Evolutionary conservation across 192 early-diverging fungal species (phyloP).

Genomic region (Gryganskiella cystojenkinii): DNA sequence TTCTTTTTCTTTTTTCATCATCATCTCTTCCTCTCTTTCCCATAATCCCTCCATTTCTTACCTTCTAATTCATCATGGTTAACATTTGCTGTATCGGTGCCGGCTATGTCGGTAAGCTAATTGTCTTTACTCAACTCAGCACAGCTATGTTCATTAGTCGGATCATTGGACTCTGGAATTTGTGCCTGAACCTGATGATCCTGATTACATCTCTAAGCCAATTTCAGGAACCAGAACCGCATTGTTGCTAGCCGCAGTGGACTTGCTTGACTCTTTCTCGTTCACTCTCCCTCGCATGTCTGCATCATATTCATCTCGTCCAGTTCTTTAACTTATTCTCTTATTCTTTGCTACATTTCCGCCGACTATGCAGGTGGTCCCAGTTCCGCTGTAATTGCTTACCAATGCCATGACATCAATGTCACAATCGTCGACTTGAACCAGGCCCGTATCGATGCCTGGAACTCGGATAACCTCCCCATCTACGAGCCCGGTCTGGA

Average conservation of each 20-base stretch:
- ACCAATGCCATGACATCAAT: conserved; percentile 86
- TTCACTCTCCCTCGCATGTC: neutral
- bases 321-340: neutral
- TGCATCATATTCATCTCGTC: neutral
- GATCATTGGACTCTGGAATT: too few species aligned
- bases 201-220: too few species aligned
- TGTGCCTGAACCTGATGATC: too few species aligned
- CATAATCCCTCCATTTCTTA: neutral
- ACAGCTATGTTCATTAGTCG: neutral
- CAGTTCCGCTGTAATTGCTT: conserved; percentile 92
- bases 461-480: conserved; percentile 93
- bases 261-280: too few species aligned
- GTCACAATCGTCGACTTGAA: conserved; percentile 94
- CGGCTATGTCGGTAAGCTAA: conserved; percentile 89
- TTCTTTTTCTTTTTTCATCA: neutral
- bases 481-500: conserved; percentile 96
- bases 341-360: neutral
- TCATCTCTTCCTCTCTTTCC: neutral
- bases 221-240: too few species aligned
- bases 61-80: conserved; percentile 29
- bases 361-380: conserved; percentile 76
- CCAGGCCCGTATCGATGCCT: conserved; percentile 83
- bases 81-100: conserved; percentile 96
- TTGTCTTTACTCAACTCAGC: neutral
- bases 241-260: too few species aligned